A percentile compares a stretch with the other conserved stretches of the same genome.
phyloP scores from a whole-genome alignment of 1,139 yeast genomes.

The Suhomyces panamericanus region DNA sequence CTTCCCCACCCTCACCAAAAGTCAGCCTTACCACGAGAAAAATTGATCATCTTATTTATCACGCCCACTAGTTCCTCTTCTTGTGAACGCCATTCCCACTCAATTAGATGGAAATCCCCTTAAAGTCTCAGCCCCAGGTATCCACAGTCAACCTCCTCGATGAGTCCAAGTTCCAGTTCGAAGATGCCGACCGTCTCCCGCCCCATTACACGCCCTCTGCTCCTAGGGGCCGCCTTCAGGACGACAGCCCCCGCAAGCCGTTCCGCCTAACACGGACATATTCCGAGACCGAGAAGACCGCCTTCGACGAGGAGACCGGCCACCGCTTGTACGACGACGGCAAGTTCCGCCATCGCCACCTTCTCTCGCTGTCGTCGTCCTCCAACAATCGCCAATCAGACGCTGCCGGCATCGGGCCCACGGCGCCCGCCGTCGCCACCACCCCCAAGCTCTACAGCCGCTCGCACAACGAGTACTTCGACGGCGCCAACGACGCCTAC shows the following conservation, averaged over 20 bases:
- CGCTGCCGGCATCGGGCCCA: too few species aligned
- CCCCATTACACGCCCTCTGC: background rate
- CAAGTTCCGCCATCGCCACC: constrained; percentile 29
- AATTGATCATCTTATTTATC: constrained; percentile 5
- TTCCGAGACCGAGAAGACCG: constrained; percentile 56
- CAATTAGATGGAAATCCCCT: constrained; percentile 41
- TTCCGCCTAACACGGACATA: constrained; percentile 44
- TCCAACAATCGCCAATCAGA: background rate
- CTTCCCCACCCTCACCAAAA: background rate
- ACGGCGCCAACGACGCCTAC: constrained; percentile 14
- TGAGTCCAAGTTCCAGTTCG: constrained; percentile 25
- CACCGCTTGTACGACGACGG: constrained; percentile 53
- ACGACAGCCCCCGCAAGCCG: constrained; percentile 6
- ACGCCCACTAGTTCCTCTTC: background rate
- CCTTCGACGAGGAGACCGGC: constrained; percentile 53
- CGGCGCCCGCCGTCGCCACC: constrained; percentile 1
- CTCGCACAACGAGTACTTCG: constrained; percentile 31
- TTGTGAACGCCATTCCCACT: background rate
- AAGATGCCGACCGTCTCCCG: constrained; percentile 1
- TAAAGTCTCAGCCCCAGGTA: constrained; percentile 45
- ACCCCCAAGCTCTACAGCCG: constrained; percentile 30
- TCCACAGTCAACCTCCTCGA: constrained; percentile 38
- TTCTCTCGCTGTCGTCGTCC: constrained; percentile 24
- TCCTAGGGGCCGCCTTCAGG: too few species aligned
- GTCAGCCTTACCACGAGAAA: constrained; percentile 10